phyloP scores from a whole-genome alignment of 2,329 filamentous ascomycete species.

The Lecanosticta acicola region DNA sequence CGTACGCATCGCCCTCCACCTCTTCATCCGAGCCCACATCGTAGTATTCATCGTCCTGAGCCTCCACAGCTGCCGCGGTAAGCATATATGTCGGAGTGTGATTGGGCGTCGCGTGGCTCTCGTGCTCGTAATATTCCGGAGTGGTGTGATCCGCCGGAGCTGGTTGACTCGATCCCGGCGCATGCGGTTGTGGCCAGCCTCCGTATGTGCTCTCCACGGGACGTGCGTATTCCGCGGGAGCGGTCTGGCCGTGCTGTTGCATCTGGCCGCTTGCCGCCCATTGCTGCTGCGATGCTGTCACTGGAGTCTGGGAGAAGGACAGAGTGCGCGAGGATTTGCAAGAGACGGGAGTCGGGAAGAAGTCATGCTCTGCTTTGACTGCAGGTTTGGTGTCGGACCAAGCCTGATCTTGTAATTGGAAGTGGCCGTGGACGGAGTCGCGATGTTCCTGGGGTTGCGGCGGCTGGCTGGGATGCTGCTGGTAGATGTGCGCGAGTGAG shows the following conservation, averaged over 20 bases:
- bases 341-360: constrained; percentile 7
- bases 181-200: constrained; percentile 1
- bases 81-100: constrained; percentile 28
- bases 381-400: constrained; percentile 6
- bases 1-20: constrained; percentile 25
- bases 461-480: neutral
- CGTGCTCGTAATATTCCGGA: constrained; percentile 26
- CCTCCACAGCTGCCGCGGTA: constrained; percentile 39
- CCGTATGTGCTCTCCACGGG: neutral
- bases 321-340: constrained; percentile 6
- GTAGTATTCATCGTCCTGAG: constrained; percentile 46
- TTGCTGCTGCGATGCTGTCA: constrained; percentile 3
- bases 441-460: neutral
- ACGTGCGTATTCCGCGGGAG: constrained; percentile 18
- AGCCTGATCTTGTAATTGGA: neutral
- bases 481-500: neutral
- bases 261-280: constrained; percentile 18
- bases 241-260: constrained; percentile 18
- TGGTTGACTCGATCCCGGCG: neutral
- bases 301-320: constrained; percentile 10
- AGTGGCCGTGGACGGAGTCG: neutral
- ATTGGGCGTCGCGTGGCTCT: constrained; percentile 13
- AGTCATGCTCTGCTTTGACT: neutral
- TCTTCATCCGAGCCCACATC: constrained; percentile 47
- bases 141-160: constrained; percentile 7